A percentile compares a stretch with the other conserved stretches of the same genome.
These are phyloP conservation scores for Planoprotostelium fungivorum DNA, from an alignment of 78 protist species.

Conservation along the genomic window DNA sequence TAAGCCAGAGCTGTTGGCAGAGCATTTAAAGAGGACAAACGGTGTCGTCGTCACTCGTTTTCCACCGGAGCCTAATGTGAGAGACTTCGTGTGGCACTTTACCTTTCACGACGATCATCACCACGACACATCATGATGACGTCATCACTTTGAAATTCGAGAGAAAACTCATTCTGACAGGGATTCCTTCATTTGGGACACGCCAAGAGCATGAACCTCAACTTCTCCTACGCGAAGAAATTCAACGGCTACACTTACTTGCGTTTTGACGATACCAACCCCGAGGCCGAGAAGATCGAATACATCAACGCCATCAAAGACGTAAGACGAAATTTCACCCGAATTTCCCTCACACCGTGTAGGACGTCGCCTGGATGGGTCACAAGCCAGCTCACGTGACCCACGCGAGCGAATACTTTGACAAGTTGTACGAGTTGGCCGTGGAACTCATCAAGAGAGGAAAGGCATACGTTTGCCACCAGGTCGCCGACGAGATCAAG, in stretches of 20 bases:
- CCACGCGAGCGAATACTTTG: constrained; percentile 91
- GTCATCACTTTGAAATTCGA: background rate
- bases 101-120: no score
- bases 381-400: constrained; percentile 79
- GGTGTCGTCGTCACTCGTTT: constrained; percentile 89
- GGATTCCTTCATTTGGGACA: constrained; percentile 99
- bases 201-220: constrained; percentile 95
- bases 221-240: constrained; percentile 89
- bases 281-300: constrained; percentile 90
- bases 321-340: constrained; percentile 8
- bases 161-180: constrained; percentile 21
- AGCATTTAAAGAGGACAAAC: constrained; percentile 65
- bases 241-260: constrained; percentile 80
- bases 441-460: constrained; percentile 81
- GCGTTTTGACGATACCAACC: constrained; percentile 99
- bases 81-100: background rate
- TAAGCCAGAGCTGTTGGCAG: constrained; percentile 37
- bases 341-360: background rate
- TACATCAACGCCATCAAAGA: constrained; percentile 85
- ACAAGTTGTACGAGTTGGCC: constrained; percentile 89
- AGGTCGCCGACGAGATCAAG: constrained; percentile 69
- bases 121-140: no score
- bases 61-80: constrained; percentile 99
- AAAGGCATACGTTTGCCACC: constrained; percentile 93
- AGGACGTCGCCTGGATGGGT: constrained; percentile 93